These are phyloP conservation scores for Hsuehochloa calcarea DNA, from an alignment of 176 grass and related monocot genomes.

Conservation along the genomic window DNA sequence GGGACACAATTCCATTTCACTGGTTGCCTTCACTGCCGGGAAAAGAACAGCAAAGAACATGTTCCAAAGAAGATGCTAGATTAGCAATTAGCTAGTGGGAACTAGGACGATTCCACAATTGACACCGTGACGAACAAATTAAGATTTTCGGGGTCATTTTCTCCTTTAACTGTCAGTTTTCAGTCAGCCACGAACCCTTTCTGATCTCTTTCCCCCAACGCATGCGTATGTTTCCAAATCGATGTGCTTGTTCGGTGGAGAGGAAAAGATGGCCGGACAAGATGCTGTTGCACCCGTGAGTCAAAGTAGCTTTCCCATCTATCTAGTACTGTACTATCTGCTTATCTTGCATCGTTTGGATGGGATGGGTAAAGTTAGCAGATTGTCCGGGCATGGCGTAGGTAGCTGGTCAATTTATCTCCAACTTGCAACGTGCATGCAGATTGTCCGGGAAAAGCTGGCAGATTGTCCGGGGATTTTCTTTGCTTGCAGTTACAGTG, in stretches of 20 bases:
- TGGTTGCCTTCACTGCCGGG: background rate
- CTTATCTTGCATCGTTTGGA: background rate
- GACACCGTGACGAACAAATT: background rate
- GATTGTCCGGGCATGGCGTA: background rate
- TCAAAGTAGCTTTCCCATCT: conserved; percentile 15
- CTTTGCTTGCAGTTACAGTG: too few species aligned
- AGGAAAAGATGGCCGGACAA: background rate
- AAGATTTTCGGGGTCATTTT: background rate
- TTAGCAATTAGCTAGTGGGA: background rate
- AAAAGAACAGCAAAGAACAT: background rate
- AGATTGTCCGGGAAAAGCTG: too few species aligned
- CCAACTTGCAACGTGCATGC: background rate
- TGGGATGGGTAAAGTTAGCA: background rate
- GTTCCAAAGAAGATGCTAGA: background rate
- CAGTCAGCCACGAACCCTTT: background rate
- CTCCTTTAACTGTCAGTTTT: background rate
- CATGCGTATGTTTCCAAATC: background rate
- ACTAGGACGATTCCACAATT: background rate
- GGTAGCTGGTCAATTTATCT: background rate
- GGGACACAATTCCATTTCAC: background rate
- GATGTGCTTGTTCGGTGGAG: background rate
- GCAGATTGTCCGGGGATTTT: too few species aligned
- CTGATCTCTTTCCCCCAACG: background rate
- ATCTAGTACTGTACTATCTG: background rate
- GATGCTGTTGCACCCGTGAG: conserved; percentile 23